Evolutionary conservation across 345 rosid genomes (phyloP), one percentile per base, ranked within the genome.

Genomic region (Gynandropsis gynandra): DNA sequence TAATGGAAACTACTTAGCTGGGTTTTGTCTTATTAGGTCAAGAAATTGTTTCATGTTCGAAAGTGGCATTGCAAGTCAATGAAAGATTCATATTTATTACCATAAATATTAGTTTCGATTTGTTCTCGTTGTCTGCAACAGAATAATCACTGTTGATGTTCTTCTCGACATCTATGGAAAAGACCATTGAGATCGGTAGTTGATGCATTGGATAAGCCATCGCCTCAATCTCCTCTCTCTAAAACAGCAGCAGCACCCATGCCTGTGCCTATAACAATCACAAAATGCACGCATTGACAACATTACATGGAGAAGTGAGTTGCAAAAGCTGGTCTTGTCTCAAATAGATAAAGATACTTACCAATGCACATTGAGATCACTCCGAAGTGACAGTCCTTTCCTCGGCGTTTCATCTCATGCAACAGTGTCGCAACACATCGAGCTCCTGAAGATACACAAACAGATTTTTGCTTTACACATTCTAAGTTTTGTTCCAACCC

Each of bases 361-460:
- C 97, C 96, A 74, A 92, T 87, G 89, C 95, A 92, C 98, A 85
- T 92, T 42, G 98, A 87, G 52, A 92, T 64, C 5, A 82, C 96
- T 57, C 98, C 96, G 55, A 67, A 87, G 34, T 93, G 88, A 49
- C 87, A 78, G 63, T 87, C 95, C 60, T 71, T 82, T 31, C 98
- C 96, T 41, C 77, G 80, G 8, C 93, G 81, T 72, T 87, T 87
- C 96, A 92, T 92, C 69, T 87, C 98, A 24, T 82, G 54, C 76
- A 92, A 58, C 45, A 92, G 75, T 54, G 95, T 92, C 6, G 80
- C 85, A 21, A 87, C 95, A 65, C 95, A 80, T 24, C 95, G 82
- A 10, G 96, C 89, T 62, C 96, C 98, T 92, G 63, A 50, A 50
- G 55, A 47, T 56, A 16, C 17, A 56, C 54, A 49, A 21, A 16